Conservation (phyloP, 176 grass and related monocot genomes). For the Eragrostis nindensis region DNA sequence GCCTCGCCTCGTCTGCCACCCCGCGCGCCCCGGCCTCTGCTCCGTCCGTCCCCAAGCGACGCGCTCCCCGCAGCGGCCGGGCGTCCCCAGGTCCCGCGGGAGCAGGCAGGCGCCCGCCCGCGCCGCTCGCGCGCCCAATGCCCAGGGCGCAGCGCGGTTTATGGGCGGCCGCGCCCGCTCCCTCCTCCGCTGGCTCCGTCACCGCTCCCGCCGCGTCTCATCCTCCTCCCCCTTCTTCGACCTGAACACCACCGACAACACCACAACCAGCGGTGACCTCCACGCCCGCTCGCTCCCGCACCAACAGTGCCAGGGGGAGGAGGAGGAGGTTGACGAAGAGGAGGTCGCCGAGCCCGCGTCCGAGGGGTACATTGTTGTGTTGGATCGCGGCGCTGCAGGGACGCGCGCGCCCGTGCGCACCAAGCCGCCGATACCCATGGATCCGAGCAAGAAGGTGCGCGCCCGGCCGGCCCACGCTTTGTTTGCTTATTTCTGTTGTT, state of each 20-base stretch:
- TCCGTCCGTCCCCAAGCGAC: slow-evolving; percentile 5
- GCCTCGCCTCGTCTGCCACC: neutral
- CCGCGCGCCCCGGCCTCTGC: slow-evolving; percentile 26
- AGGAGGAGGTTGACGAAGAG: neutral
- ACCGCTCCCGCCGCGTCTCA: slow-evolving; percentile 72
- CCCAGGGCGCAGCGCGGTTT: slow-evolving; percentile 38
- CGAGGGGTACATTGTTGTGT: slow-evolving; percentile 42
- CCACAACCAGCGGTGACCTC: slow-evolving; percentile 8
- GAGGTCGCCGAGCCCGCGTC: slow-evolving; percentile 36
- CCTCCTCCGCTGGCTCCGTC: slow-evolving; percentile 66
- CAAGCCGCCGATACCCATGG: slow-evolving; percentile 36
- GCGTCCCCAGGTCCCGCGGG: slow-evolving; percentile 35
- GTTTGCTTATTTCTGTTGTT: neutral
- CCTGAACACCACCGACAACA: slow-evolving; percentile 32
- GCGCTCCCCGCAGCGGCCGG: slow-evolving; percentile 46
- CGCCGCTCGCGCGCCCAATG: slow-evolving; percentile 39
- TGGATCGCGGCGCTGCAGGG: neutral
- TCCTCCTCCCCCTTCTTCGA: slow-evolving; percentile 36
- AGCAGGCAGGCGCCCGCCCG: neutral
- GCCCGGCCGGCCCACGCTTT: neutral
- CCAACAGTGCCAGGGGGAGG: neutral
- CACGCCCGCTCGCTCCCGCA: slow-evolving; percentile 35
- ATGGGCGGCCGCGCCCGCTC: slow-evolving; percentile 61
- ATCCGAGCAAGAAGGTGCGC: slow-evolving; percentile 60
- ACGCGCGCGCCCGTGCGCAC: slow-evolving; percentile 40